phyloP scores from a whole-genome alignment of 1,284 basidiomycete genomes.

The Heterobasidion parviporum region DNA sequence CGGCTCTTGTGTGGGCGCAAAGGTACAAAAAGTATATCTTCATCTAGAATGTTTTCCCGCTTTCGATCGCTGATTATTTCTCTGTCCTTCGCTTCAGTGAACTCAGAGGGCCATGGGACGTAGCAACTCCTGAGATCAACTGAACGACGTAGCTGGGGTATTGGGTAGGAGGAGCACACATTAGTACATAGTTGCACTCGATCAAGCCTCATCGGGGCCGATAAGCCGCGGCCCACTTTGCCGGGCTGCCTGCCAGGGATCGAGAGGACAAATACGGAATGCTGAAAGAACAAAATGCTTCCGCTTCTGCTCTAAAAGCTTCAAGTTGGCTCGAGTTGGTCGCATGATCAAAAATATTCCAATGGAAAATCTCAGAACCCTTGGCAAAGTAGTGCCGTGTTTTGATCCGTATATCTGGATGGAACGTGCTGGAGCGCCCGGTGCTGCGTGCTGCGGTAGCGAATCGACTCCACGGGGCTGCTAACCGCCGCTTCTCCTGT shows the following conservation, averaged over 20 bases:
- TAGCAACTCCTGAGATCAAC: constrained; percentile 20
- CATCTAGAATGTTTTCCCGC: neutral
- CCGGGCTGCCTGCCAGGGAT: no score
- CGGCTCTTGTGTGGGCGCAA: constrained; percentile 72
- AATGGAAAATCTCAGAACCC: neutral
- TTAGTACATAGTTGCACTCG: neutral
- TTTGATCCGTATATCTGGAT: neutral
- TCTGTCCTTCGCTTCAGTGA: constrained; percentile 24
- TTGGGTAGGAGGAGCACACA: neutral
- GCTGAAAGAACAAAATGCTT: neutral
- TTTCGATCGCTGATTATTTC: neutral
- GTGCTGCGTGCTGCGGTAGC: neutral
- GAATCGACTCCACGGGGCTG: neutral
- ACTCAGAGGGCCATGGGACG: constrained; percentile 44
- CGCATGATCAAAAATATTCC: neutral
- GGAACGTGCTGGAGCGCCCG: neutral
- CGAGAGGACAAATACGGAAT: no score
- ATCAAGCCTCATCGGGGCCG: no score
- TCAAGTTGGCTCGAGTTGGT: neutral
- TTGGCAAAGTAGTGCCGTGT: neutral
- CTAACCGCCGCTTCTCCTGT: no score
- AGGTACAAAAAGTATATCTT: constrained; percentile 68
- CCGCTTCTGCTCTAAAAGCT: neutral
- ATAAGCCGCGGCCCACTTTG: no score
- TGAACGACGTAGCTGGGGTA: neutral